Conservation (phyloP, 108 stramenopile species). For the Fistulifera pelliculosa region DNA sequence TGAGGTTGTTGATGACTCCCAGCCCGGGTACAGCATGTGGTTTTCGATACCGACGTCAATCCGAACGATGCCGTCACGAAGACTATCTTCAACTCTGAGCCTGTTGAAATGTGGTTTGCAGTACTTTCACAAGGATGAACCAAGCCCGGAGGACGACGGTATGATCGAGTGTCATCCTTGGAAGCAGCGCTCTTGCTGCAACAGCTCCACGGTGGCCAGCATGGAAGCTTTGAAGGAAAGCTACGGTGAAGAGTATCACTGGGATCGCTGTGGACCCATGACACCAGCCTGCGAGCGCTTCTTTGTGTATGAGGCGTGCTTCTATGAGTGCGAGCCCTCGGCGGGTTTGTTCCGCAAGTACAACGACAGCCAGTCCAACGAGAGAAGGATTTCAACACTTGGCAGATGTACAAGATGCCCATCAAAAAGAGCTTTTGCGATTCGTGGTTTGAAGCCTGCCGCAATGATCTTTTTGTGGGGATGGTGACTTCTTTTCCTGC, state of each 20-base stretch:
- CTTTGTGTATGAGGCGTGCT: no score
- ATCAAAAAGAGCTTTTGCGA: slow-evolving; percentile 21
- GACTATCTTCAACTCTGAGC: neutral
- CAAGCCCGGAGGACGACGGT: slow-evolving; percentile 5
- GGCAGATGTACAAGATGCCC: slow-evolving; percentile 25
- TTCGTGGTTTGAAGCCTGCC: slow-evolving; percentile 24
- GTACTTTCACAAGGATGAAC: slow-evolving; percentile 11
- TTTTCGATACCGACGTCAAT: slow-evolving; percentile 10
- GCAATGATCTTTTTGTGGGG: slow-evolving; percentile 13
- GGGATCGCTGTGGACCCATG: no score
- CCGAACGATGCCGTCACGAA: slow-evolving; percentile 6
- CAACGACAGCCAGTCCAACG: slow-evolving; percentile 2
- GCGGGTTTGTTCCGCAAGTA: slow-evolving; percentile 4
- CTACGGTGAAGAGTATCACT: no score
- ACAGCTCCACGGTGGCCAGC: neutral
- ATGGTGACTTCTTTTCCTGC: no score
- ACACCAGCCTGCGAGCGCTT: no score
- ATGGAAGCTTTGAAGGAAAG: neutral
- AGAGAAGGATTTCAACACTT: slow-evolving; percentile 9
- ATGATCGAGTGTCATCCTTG: slow-evolving; percentile 8
- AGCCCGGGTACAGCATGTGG: slow-evolving; percentile 8
- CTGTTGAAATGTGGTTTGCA: slow-evolving; percentile 5
- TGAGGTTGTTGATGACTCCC: slow-evolving; percentile 5
- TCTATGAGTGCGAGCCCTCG: slow-evolving; percentile 3
- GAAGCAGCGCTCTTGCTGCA: slow-evolving; percentile 3